Percentiles rank a stretch among this genome's conserved stretches.
Conservation (phyloP, 495 filamentous ascomycete genomes). For the Aspergillus panamensis region DNA sequence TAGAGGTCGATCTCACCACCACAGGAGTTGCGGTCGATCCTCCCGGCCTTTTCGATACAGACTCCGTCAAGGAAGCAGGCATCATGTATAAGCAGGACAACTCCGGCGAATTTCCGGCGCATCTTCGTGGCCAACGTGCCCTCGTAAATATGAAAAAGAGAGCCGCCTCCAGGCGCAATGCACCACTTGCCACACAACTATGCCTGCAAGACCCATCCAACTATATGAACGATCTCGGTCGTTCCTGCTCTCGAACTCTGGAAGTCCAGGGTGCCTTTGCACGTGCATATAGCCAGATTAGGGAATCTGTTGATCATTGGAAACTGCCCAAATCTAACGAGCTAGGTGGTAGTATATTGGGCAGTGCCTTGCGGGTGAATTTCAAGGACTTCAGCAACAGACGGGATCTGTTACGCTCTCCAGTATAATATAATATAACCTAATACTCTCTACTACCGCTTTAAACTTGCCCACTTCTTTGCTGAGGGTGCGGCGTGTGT, state of each 20-base stretch:
- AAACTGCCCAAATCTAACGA: background rate
- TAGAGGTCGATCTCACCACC: constrained; percentile 38
- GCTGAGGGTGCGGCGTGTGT: too few relatives aligned
- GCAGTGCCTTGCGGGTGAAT: constrained; percentile 29
- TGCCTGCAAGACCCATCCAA: constrained; percentile 61
- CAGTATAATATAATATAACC: background rate
- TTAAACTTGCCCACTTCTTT: too few relatives aligned
- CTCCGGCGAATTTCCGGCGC: constrained; percentile 24
- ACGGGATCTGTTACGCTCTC: background rate
- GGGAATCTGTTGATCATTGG: constrained; percentile 23
- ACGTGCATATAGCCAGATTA: constrained; percentile 24
- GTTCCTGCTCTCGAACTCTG: constrained; percentile 30
- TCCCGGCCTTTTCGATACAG: constrained; percentile 36
- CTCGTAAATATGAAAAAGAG: constrained; percentile 35
- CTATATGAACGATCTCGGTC: constrained; percentile 53
- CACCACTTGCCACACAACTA: constrained; percentile 29
- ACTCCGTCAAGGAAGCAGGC: constrained; percentile 18
- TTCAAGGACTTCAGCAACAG: constrained; percentile 29
- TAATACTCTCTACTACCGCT: background rate
- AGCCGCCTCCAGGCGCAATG: constrained; percentile 30
- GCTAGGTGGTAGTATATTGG: constrained; percentile 27
- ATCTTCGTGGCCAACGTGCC: constrained; percentile 39
- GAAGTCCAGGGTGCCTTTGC: constrained; percentile 32
- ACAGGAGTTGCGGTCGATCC: constrained; percentile 53
- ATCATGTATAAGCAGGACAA: background rate